Evolutionary conservation across 2,329 filamentous ascomycete species (phyloP), one percentile per base, ranked within the genome.

Genomic region (Chaetothyriales sp.): DNA sequence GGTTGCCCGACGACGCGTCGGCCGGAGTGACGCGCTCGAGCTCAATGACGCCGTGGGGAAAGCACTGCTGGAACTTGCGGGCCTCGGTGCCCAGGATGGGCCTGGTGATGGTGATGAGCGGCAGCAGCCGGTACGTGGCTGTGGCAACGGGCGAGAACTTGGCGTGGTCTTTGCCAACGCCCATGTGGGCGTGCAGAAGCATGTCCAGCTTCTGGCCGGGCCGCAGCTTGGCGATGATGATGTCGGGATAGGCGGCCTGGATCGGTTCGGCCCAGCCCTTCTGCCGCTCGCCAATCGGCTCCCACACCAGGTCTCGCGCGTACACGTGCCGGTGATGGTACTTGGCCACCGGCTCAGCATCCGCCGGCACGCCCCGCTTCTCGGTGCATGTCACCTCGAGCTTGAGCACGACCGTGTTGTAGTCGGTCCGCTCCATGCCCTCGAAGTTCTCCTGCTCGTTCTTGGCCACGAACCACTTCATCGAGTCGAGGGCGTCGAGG

Each of bases 61-160:
- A 98, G 73, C 92, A 98, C 59, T 78, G 77, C 45, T 83, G 81
- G 64, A 98, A 97, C 67, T 95, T 95, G 64, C 82, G 78, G 2
- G 92, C 92, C 63, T 97, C 89, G 43, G 77, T 74, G 44, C 90
- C 92, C 3, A 94, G 66, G 55, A 98, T 97, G 18, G 92, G 92
- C 60, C 77, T 73, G 45, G 77, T 73, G 64, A 98, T 97, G 58
- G 78, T 77, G 68, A 98, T 97, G 59, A 83, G 83, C 6, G 92
- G 92, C 64, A 98, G 73, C 18, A 98, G 77, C 48, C 92, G 82
- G 73, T 98, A 98, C 20, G 85, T 87, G 2, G 92, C 92, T 1
- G 92, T 95, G 2, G 90, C 89, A 37, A 97, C 92, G 46, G 92
- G 92, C 0, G 88, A 95, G 73, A 92, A 98, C 70, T 98, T 98